phyloP scores from a whole-genome alignment of 306 rosid species.

The Elaeagnus macrophylla region DNA sequence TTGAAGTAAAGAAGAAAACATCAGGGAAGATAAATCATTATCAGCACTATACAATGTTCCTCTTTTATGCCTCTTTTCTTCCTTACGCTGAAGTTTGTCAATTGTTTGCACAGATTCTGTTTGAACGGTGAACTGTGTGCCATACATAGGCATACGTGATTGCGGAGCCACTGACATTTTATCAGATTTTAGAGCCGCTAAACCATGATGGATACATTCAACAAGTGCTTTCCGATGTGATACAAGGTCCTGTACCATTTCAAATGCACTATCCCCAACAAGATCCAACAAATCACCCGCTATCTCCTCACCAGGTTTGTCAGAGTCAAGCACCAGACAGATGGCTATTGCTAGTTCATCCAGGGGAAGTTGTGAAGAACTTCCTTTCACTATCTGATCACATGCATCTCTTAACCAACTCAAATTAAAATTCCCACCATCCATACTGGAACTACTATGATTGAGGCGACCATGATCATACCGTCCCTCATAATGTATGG shows the following conservation, averaged over 20 bases:
- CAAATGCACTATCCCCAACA: constrained; percentile 85
- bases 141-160: constrained; percentile 92
- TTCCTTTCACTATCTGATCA: constrained; percentile 43
- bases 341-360: constrained; percentile 90
- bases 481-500: constrained; percentile 36
- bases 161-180: constrained; percentile 61
- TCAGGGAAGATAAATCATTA: constrained; percentile 53
- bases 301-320: constrained; percentile 91
- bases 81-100: constrained; percentile 95
- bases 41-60: constrained; percentile 59
- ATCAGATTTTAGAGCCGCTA: constrained; percentile 56
- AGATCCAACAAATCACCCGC: constrained; percentile 91
- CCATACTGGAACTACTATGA: constrained; percentile 19
- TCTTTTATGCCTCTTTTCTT: constrained; percentile 75
- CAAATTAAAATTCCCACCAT: constrained; percentile 36
- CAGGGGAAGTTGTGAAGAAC: constrained; percentile 44
- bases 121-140: constrained; percentile 94
- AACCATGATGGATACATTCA: constrained; percentile 71
- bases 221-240: constrained; percentile 75
- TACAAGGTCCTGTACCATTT: constrained; percentile 73
- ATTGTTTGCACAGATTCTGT: constrained; percentile 79
- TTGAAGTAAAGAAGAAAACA: constrained; percentile 71
- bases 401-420: constrained; percentile 79
- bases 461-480: constrained; percentile 15
- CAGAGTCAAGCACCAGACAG: constrained; percentile 87